These are phyloP conservation scores for Cucurbita ficifolia DNA, from an alignment of 306 rosid species.

Conservation along the genomic window DNA sequence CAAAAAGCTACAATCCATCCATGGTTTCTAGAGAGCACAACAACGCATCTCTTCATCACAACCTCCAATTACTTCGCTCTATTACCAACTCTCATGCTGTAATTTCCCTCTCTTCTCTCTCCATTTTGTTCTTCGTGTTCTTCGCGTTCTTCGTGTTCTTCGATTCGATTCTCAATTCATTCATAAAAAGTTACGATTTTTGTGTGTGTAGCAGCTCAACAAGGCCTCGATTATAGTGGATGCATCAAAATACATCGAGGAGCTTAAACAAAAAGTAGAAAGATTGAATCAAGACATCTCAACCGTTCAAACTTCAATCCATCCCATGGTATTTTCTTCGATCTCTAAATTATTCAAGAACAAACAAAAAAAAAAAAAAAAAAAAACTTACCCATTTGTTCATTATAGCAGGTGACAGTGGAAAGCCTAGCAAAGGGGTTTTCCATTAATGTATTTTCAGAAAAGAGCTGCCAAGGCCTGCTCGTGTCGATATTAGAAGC, in stretches of 20 bases:
- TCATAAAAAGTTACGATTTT: too few species aligned
- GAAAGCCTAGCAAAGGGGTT: constrained; percentile 81
- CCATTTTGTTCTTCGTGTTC: neutral
- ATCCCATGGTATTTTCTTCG: constrained; percentile 45
- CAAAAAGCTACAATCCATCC: neutral
- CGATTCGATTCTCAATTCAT: too few species aligned
- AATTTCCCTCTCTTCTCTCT: constrained; percentile 24
- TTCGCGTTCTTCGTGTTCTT: too few species aligned
- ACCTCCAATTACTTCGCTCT: constrained; percentile 94
- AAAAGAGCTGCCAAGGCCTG: constrained; percentile 57
- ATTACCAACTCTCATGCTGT: constrained; percentile 93
- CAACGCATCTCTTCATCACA: constrained; percentile 73
- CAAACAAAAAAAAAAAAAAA: too few species aligned
- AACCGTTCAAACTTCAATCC: constrained; percentile 41
- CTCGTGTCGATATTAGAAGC: constrained; percentile 76
- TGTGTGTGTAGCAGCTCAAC: constrained; percentile 34
- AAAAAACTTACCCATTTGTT: neutral
- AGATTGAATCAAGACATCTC: constrained; percentile 56
- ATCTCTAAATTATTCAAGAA: neutral
- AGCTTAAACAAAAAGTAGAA: constrained; percentile 72
- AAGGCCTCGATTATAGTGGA: constrained; percentile 68
- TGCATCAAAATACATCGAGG: constrained; percentile 81
- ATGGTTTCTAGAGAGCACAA: constrained; percentile 91
- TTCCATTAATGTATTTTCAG: constrained; percentile 54
- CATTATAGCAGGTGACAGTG: constrained; percentile 57